A percentile compares a stretch with the other conserved stretches of the same genome.
Conservation (phyloP, 1,284 basidiomycete genomes). For the Rhodotorula sp. region DNA sequence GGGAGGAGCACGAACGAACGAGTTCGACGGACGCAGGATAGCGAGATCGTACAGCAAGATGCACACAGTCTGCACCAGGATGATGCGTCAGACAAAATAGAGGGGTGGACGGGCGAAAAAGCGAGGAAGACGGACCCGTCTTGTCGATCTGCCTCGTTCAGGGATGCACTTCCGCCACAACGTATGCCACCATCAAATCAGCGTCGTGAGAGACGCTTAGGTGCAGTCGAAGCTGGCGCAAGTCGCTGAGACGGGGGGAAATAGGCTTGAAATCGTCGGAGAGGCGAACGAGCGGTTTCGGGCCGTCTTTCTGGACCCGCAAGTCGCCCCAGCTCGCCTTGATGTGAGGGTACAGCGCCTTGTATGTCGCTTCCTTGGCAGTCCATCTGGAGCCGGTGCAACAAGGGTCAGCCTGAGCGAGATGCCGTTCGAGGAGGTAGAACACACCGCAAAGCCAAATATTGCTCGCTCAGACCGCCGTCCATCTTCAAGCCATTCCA, state of each 20-base stretch:
- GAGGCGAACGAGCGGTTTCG: conserved; percentile 21
- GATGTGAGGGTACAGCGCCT: conserved; percentile 41
- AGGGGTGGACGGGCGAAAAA: neutral
- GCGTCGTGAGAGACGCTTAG: conserved; percentile 41
- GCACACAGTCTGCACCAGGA: neutral
- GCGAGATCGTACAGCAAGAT: too few species aligned
- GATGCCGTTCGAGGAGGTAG: neutral
- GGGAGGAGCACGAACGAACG: too few species aligned
- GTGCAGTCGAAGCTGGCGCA: conserved; percentile 17
- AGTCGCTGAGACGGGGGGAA: too few species aligned
- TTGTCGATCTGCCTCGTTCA: too few species aligned
- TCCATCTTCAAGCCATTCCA: neutral
- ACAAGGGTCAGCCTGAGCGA: neutral
- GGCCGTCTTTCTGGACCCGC: conserved; percentile 21
- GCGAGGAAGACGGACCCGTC: neutral
- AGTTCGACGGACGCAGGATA: too few species aligned
- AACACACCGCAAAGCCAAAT: conserved; percentile 38
- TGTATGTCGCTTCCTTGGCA: conserved; percentile 47
- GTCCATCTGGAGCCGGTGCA: conserved; percentile 42
- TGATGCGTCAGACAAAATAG: too few species aligned
- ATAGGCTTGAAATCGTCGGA: neutral
- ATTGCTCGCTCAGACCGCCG: neutral
- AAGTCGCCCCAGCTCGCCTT: conserved; percentile 41
- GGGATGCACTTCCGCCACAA: conserved; percentile 23
- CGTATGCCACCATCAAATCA: conserved; percentile 38